Evolutionary conservation across 2,329 filamentous ascomycete species (phyloP).

Genomic region (Aspergillus sp.): DNA sequence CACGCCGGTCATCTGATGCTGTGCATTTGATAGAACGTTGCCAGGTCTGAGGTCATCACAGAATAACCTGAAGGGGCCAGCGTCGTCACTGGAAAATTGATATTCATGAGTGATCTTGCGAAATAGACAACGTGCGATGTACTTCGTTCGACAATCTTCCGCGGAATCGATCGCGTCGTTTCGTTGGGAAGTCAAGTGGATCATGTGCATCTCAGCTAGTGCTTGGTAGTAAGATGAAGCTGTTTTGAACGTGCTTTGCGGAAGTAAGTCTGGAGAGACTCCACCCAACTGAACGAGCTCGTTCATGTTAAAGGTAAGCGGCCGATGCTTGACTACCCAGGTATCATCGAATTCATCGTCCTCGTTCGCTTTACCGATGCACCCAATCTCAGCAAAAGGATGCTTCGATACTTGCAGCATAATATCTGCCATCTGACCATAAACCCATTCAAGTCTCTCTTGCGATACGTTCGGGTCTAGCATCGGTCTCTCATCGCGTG

Average conservation of each 20-base stretch:
- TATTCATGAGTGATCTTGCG: neutral
- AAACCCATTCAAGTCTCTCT: constrained; percentile 13
- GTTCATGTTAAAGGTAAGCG: constrained; percentile 48
- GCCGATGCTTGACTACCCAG: constrained; percentile 37
- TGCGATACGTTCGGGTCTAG: constrained; percentile 15
- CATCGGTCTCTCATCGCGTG: constrained; percentile 4
- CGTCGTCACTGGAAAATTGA: neutral
- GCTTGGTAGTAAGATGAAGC: neutral
- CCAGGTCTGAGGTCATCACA: constrained; percentile 30
- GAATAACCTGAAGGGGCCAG: constrained; percentile 26
- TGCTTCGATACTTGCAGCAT: constrained; percentile 37
- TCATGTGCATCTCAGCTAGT: constrained; percentile 5
- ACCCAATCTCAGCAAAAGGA: constrained; percentile 35
- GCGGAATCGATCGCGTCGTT: neutral
- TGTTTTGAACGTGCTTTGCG: constrained; percentile 17
- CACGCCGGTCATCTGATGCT: constrained; percentile 20
- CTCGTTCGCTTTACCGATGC: constrained; percentile 34
- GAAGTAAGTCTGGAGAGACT: constrained; percentile 33
- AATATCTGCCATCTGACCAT: constrained; percentile 25
- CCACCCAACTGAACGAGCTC: constrained; percentile 36
- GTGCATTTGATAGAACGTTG: constrained; percentile 28
- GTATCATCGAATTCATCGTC: constrained; percentile 15
- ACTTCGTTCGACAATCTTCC: constrained; percentile 5
- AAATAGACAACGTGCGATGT: neutral
- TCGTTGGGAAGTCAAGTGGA: neutral